A percentile compares a stretch with the other conserved stretches of the same genome.
These are phyloP conservation scores for Diversispora epigaea DNA, from an alignment of 192 early-diverging fungal genomes.

Conservation along the genomic window DNA sequence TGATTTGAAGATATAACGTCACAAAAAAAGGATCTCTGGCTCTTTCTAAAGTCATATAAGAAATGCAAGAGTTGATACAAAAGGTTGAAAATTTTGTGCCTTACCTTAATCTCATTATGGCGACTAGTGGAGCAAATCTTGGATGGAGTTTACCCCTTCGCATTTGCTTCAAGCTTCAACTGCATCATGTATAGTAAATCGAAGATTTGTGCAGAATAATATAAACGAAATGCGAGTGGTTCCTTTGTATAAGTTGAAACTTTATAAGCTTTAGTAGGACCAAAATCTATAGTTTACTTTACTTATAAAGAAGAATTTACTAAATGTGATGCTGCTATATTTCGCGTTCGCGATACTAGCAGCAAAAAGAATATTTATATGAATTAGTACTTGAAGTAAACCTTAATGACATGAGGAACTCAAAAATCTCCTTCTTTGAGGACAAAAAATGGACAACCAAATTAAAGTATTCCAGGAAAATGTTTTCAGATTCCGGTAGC, in stretches of 20 bases:
- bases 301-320: slow-evolving; percentile 83
- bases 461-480: slow-evolving; percentile 41
- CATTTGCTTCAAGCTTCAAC: slow-evolving; percentile 63
- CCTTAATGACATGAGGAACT: slow-evolving; percentile 71
- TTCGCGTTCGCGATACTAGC: slow-evolving; percentile 33
- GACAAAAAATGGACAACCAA: slow-evolving; percentile 21
- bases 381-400: slow-evolving; percentile 63
- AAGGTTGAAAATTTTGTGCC: slow-evolving; percentile 42
- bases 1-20: slow-evolving; percentile 2
- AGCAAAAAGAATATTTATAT: slow-evolving; percentile 41
- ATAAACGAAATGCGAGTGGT: slow-evolving; percentile 33
- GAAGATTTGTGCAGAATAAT: slow-evolving; percentile 19
- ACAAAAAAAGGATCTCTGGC: slow-evolving; percentile 1
- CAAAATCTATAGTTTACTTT: slow-evolving; percentile 56
- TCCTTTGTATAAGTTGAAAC: slow-evolving; percentile 47
- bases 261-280: slow-evolving; percentile 66
- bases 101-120: slow-evolving; percentile 39
- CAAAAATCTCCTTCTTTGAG: slow-evolving; percentile 6
- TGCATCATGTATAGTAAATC: slow-evolving; percentile 30
- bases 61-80: slow-evolving; percentile 18
- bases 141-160: slow-evolving; percentile 47
- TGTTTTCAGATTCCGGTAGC: slow-evolving; percentile 43
- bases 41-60: slow-evolving; percentile 15
- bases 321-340: slow-evolving; percentile 47
- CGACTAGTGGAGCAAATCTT: slow-evolving; percentile 32